Evolutionary conservation across 164 flowering plant genomes (phyloP), one percentile per base, ranked within the genome.

Genomic region (Santalum album): DNA sequence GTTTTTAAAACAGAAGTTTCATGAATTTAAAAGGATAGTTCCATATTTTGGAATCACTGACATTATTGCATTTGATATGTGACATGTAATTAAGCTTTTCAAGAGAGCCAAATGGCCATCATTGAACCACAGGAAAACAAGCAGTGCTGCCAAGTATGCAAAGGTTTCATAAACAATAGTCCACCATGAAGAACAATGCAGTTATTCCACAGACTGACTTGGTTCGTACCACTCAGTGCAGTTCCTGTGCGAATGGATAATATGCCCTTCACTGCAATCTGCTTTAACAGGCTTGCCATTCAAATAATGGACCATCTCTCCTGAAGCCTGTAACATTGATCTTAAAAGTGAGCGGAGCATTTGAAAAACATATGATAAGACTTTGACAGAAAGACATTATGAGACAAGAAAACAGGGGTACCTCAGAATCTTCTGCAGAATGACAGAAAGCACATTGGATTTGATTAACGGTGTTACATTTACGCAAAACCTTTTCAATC

Each of bases 211-310:
- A 29, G 4, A 29, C 9, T 29, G 34, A 29, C 34, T 29, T 29
- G 34, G 9, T 9, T 29, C 34, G 48, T 79, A 90, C 99, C 97
- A 94, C 72, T 94, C 99, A 53, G 86, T 53, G 58, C 99, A 94
- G 64, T 73, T 76, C 56, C 49, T 77, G 63, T 94, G 99, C 12
- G 82, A 71, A 69, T 85, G 92, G 49, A 87, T 77, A 64, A 80
- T 52, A 25, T 71, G 56, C 26, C 70, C 78, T 62, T 70, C 81
- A 49, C 62, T 62, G 51, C 66, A 56, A 71, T 74, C 79, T 55
- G 76, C 67, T 39, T 75, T 58, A 29, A 90, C 85, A 26, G 74
- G 77, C 67, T 55, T 77, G 40, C 99, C 97, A 53, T 78, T 63
- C 21, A 64, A 63, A 65, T 85, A 87, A 67, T 82, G 88, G 49